Evolutionary conservation across 139 green algal species (phyloP).

Genomic region (Tetraselmis striata): DNA sequence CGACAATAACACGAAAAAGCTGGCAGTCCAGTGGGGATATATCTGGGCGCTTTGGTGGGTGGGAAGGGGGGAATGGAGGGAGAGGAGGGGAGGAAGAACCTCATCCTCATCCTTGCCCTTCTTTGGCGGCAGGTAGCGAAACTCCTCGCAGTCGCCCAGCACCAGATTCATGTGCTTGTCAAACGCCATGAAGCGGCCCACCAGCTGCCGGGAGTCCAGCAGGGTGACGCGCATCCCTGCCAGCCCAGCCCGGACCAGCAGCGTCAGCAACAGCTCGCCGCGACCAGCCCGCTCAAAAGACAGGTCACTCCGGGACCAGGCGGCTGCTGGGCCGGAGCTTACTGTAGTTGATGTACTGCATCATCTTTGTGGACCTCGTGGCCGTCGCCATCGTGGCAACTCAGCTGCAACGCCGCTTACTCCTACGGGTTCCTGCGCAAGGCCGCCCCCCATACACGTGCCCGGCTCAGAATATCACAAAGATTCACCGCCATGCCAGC

Average conservation of each 20-base stretch:
- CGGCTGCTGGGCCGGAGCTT: conserved; percentile 18
- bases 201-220: conserved; percentile 79
- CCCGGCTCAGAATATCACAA: too few species aligned
- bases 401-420: too few species aligned
- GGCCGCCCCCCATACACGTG: too few species aligned
- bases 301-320: neutral
- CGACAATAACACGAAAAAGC: too few species aligned
- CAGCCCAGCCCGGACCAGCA: neutral
- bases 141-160: conserved; percentile 94
- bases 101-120: conserved; percentile 80
- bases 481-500: too few species aligned
- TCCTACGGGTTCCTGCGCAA: too few species aligned
- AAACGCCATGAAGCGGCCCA: conserved; percentile 98
- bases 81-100: conserved; percentile 28
- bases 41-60: too few species aligned
- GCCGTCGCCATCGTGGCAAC: conserved; percentile 30
- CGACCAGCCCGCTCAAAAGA: neutral
- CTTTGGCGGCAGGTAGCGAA: conserved; percentile 86
- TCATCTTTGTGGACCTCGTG: conserved; percentile 84
- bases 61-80: neutral
- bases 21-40: too few species aligned
- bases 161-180: conserved; percentile 99
- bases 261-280: neutral
- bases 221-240: conserved; percentile 85
- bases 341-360: conserved; percentile 98